Conservation (phyloP, 441 rosid genomes). For the Arabidopsis lyrata region DNA sequence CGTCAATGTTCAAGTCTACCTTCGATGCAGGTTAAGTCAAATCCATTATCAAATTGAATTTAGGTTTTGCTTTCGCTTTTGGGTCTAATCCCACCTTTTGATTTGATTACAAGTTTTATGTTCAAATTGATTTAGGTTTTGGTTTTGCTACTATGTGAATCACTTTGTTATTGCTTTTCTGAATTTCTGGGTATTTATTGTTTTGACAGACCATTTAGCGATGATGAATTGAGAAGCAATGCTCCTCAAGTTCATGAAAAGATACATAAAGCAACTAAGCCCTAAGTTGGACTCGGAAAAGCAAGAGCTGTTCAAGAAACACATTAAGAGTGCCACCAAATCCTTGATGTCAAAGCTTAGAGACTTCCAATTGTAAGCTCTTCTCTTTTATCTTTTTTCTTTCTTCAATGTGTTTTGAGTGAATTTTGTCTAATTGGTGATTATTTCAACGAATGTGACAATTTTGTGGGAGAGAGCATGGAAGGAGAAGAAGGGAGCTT, state of each 20-base stretch:
- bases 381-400: not conserved
- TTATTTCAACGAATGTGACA: slow-evolving; percentile 29
- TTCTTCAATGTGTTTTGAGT: not conserved
- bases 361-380: slow-evolving; percentile 81
- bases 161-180: not conserved
- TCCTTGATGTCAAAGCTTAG: slow-evolving; percentile 71
- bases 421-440: not conserved
- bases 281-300: slow-evolving; percentile 65
- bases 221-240: slow-evolving; percentile 81
- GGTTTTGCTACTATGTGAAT: slow-evolving; percentile 2
- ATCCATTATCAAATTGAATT: not conserved
- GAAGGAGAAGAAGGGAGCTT: slow-evolving; percentile 51
- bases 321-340: slow-evolving; percentile 82
- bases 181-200: not conserved
- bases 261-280: slow-evolving; percentile 69
- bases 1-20: slow-evolving; percentile 97
- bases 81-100: not conserved
- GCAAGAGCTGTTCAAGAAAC: slow-evolving; percentile 71
- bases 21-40: slow-evolving; percentile 83
- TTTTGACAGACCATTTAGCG: slow-evolving; percentile 83
- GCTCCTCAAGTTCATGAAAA: slow-evolving; percentile 85
- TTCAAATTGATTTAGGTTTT: slow-evolving; percentile 18
- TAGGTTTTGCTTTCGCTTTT: slow-evolving; percentile 15
- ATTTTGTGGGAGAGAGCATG: slow-evolving; percentile 82
- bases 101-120: not conserved